Evolutionary conservation across 768 basidiomycete genomes (phyloP), one percentile per base, ranked within the genome.

Genomic region (Steccherinum ochraceum): DNA sequence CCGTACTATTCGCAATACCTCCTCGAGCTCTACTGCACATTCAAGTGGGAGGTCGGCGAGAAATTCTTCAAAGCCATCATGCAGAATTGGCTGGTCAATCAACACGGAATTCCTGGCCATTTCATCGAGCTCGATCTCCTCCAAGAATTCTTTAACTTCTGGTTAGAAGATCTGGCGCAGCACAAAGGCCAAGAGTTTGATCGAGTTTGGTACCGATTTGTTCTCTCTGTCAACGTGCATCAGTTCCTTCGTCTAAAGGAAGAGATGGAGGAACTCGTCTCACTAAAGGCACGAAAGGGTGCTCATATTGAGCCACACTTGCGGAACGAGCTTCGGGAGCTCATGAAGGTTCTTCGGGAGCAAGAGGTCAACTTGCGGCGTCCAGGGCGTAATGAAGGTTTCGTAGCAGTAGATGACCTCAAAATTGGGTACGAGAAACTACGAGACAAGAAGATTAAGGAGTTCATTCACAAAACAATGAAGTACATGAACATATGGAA

Each of bases 121-220:
- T 51, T 46, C 40, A 51, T 44, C 20, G 53, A 54, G 46, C 52
- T 23, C 41, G 53, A 54, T 35, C 24, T 54, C 5, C 55, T 64
- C 12, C 67, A 70, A 48, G 69, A 69, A 45, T 59, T 62, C 39
- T 60, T 68, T 41, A 67, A 70, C 44, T 52, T 57, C 11, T 52
- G 61, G 4, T 58, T 68, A 21, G 61, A 68, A 43, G 41, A 43
- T n/a, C 41, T 43, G 5, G 16, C 41, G 27, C 48, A 53, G 26
- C 21, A 21, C n/a, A n/a, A 30, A 7, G 12, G 39, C 10, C 30
- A 50, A 46, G 61, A 62, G 4, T 68, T 63, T 57, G 67, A 58
- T 11, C 52, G 51, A 12, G 20, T 48, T 11, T 65, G 62, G 46
- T 54, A 67, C 12, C 63, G 65, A 5, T 27, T 58, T n/a, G 48